Conservation (phyloP, 306 rosid species). For the Dicorynia guianensis region DNA sequence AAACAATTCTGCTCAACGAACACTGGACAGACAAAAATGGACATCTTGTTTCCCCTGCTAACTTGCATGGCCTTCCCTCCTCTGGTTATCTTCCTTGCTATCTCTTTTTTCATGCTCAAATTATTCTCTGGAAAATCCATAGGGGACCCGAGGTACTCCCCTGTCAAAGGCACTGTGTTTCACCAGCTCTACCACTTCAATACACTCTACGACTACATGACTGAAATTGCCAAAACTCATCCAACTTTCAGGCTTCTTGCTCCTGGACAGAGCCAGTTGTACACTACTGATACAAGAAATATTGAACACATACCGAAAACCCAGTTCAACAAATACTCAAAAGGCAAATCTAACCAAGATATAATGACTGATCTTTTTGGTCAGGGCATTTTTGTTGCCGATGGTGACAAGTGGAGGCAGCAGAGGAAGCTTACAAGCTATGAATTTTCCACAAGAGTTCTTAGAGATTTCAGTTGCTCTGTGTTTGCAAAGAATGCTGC, state of each 20-base stretch:
- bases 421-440: constrained; percentile 75
- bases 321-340: constrained; percentile 56
- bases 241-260: constrained; percentile 59
- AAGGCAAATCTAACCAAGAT: constrained; percentile 55
- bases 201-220: constrained; percentile 52
- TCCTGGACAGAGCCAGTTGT: constrained; percentile 48
- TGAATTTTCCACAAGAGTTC: constrained; percentile 77
- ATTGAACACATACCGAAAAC: constrained; percentile 62
- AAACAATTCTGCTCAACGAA: neutral
- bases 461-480: constrained; percentile 68
- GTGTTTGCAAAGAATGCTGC: constrained; percentile 62
- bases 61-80: constrained; percentile 41
- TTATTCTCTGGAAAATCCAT: constrained; percentile 62
- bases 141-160: constrained; percentile 58
- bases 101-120: constrained; percentile 44
- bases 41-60: constrained; percentile 43
- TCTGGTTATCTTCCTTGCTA: constrained; percentile 34
- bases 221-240: constrained; percentile 48
- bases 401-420: constrained; percentile 75
- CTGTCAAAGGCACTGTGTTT: constrained; percentile 66
- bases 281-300: constrained; percentile 58
- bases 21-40: constrained; percentile 43
- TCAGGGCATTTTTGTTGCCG: constrained; percentile 71
- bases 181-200: constrained; percentile 53
- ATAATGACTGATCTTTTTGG: constrained; percentile 57